Conservation (phyloP, 2,329 filamentous ascomycete genomes). For the Furcasterigmium sp. region DNA sequence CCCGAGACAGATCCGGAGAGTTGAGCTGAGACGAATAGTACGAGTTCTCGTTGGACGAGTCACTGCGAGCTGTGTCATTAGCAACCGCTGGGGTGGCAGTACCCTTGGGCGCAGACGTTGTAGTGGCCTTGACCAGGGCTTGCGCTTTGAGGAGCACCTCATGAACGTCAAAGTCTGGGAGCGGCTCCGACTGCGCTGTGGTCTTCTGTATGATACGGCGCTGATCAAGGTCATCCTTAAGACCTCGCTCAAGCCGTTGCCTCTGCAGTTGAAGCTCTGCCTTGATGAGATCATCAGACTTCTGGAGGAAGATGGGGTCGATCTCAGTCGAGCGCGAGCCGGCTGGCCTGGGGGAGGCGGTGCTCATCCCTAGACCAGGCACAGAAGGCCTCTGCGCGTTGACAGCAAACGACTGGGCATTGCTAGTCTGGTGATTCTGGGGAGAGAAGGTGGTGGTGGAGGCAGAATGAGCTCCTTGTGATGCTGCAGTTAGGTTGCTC, state of each 20-base stretch:
- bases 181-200: constrained; percentile 40
- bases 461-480: background rate
- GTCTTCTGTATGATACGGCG: constrained; percentile 38
- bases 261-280: constrained; percentile 78
- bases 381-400: constrained; percentile 29
- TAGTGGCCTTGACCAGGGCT: constrained; percentile 64
- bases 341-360: constrained; percentile 28
- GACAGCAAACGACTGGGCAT: constrained; percentile 28
- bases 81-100: constrained; percentile 44
- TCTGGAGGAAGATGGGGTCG: constrained; percentile 78
- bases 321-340: constrained; percentile 59
- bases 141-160: constrained; percentile 69
- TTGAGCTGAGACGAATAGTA: constrained; percentile 95
- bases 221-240: constrained; percentile 75
- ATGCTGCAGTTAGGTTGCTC: constrained; percentile 12
- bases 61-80: constrained; percentile 61
- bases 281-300: constrained; percentile 77
- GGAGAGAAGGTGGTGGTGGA: background rate
- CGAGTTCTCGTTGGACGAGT: constrained; percentile 88
- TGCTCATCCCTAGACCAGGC: constrained; percentile 15
- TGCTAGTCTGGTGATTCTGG: constrained; percentile 16
- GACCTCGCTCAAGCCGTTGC: constrained; percentile 69
- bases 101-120: constrained; percentile 41
- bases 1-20: constrained; percentile 53
- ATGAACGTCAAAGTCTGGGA: constrained; percentile 63